phyloP scores from a whole-genome alignment of 176 grass and related monocot genomes.

The Musa beccarii region DNA sequence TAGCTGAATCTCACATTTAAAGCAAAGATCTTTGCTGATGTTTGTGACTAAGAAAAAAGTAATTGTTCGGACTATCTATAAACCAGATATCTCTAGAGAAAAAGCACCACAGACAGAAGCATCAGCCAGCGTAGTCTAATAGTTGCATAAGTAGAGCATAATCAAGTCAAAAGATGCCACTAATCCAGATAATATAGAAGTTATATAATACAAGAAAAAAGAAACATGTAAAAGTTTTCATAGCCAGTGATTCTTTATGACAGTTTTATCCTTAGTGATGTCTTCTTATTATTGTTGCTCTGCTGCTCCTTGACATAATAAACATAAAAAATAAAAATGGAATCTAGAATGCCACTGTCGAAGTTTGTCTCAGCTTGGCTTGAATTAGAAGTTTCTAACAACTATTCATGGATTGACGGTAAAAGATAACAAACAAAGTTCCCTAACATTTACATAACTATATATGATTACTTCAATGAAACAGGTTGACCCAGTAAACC shows the following conservation, averaged over 20 bases:
- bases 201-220: not conserved
- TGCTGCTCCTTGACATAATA: too few species aligned
- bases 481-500: too few species aligned
- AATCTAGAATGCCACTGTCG: too few species aligned
- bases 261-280: not conserved
- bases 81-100: not conserved
- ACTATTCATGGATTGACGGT: too few species aligned
- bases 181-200: not conserved
- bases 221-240: not conserved
- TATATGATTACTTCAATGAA: too few species aligned
- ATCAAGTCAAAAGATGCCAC: not conserved
- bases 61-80: not conserved
- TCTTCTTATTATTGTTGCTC: not conserved
- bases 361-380: too few species aligned
- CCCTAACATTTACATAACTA: too few species aligned
- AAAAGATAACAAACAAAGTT: too few species aligned
- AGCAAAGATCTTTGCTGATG: not conserved
- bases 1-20: not conserved
- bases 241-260: not conserved
- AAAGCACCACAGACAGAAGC: too few species aligned
- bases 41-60: not conserved
- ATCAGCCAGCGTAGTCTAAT: too few species aligned
- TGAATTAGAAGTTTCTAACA: too few species aligned
- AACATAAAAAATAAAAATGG: too few species aligned
- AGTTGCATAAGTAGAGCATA: not conserved